Evolutionary conservation across 2,329 filamentous ascomycete genomes (phyloP).

Genomic region (Fusarium piperis): DNA sequence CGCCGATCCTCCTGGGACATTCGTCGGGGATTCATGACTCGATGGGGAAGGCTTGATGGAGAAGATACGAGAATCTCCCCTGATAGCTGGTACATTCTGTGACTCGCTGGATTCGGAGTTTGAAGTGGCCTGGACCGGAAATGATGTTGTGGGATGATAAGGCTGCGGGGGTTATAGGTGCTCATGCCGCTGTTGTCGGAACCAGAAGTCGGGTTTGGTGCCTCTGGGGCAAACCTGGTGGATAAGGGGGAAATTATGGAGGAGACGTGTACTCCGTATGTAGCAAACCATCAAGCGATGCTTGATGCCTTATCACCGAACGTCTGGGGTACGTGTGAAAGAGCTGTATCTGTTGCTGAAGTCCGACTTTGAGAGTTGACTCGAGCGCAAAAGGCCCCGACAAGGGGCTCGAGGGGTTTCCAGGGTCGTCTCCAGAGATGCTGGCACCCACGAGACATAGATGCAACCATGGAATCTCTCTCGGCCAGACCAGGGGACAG

Average conservation of each 20-base stretch:
- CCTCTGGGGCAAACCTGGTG: constrained; percentile 14
- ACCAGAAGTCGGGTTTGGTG: constrained; percentile 6
- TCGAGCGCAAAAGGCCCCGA: background rate
- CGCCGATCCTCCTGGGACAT: background rate
- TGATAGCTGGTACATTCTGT: background rate
- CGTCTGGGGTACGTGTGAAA: constrained; percentile 5
- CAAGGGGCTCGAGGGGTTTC: background rate
- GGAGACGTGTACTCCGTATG: constrained; percentile 1
- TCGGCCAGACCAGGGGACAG: background rate
- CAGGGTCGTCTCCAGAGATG: background rate
- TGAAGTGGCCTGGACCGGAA: background rate
- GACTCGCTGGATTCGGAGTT: constrained; percentile 3
- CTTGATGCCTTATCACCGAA: constrained; percentile 32
- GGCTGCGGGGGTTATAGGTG: constrained; percentile 12
- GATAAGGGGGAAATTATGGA: constrained; percentile 36
- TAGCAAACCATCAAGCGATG: constrained; percentile 2
- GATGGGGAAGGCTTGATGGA: constrained; percentile 3
- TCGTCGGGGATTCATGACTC: constrained; percentile 14
- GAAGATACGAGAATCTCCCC: constrained; percentile 4
- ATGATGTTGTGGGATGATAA: constrained; percentile 30
- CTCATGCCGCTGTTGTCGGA: constrained; percentile 12
- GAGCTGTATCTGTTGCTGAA: constrained; percentile 1
- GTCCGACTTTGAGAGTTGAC: background rate
- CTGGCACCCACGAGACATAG: background rate
- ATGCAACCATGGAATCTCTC: constrained; percentile 9